A percentile compares a stretch with the other conserved stretches of the same genome.
These are phyloP conservation scores for Rhinocladiella similis DNA, from an alignment of 2,329 filamentous ascomycete genomes.

Conservation along the genomic window DNA sequence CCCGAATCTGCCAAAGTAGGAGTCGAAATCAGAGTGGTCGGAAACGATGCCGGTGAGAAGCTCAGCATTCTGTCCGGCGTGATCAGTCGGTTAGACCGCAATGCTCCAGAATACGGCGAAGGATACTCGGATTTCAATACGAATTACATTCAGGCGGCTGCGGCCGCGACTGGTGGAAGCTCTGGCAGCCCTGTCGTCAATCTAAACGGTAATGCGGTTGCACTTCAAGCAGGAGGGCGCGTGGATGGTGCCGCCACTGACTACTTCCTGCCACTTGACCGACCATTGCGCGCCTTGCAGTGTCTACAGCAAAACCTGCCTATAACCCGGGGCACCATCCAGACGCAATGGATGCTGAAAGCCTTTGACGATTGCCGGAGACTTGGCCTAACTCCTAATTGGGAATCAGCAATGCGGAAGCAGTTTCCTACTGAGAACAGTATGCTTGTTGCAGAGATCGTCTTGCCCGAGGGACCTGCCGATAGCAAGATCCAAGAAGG, in stretches of 20 bases:
- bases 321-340: conserved; percentile 91
- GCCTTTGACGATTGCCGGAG: conserved; percentile 96
- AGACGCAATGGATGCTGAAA: conserved; percentile 95
- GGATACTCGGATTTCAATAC: conserved; percentile 97
- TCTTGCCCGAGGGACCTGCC: conserved; percentile 86
- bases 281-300: conserved; percentile 80
- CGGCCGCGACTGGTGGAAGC: conserved; percentile 92
- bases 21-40: conserved; percentile 92
- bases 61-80: conserved; percentile 96
- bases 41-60: conserved; percentile 98
- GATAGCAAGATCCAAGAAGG: conserved; percentile 88
- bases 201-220: conserved; percentile 87
- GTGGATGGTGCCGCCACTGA: conserved; percentile 95
- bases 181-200: conserved; percentile 99
- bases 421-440: conserved; percentile 90
- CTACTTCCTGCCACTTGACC: conserved; percentile 92
- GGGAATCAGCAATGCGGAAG: conserved; percentile 81
- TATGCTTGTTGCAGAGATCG: conserved; percentile 94
- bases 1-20: conserved; percentile 87
- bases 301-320: conserved; percentile 75
- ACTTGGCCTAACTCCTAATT: conserved; percentile 78
- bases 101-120: conserved; percentile 96
- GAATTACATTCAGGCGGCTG: conserved; percentile 96
- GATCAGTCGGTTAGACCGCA: conserved; percentile 91
- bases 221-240: conserved; percentile 88